Evolutionary conservation across 495 filamentous ascomycete genomes (phyloP).

Genomic region (Trypethelium eluteriae): DNA sequence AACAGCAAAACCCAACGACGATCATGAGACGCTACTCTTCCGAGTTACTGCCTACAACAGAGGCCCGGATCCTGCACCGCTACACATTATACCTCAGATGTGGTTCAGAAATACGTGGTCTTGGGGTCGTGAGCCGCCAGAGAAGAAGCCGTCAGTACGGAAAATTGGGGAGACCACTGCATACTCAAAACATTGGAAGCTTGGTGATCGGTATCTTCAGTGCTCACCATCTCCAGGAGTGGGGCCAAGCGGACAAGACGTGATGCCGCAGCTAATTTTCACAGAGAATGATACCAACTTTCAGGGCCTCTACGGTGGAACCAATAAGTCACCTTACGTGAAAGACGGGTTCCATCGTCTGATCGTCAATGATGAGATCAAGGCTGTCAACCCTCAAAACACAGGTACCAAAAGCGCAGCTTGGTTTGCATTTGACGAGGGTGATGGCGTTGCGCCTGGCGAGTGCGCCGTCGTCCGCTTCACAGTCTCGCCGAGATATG

Average conservation of each 20-base stretch:
- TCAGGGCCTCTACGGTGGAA: conserved; percentile 58
- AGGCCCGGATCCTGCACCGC: conserved; percentile 76
- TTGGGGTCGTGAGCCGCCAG: conserved; percentile 67
- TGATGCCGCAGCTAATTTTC: conserved; percentile 76
- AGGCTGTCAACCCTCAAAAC: conserved; percentile 69
- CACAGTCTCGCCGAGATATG: conserved; percentile 63
- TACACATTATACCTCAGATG: conserved; percentile 90
- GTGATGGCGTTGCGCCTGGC: conserved; percentile 73
- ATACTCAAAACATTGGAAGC: conserved; percentile 62
- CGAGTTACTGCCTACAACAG: conserved; percentile 94
- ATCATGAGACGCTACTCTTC: conserved; percentile 85
- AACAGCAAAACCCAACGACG: conserved; percentile 82
- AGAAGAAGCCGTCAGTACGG: conserved; percentile 69
- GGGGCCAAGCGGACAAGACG: conserved; percentile 66
- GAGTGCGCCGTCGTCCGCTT: conserved; percentile 95
- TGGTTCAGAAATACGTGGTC: conserved; percentile 98
- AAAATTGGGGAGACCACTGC: conserved; percentile 55
- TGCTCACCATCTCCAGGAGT: conserved; percentile 85
- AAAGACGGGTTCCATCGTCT: conserved; percentile 91
- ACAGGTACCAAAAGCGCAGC: conserved; percentile 83
- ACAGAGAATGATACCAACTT: conserved; percentile 94
- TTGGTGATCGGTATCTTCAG: conserved; percentile 77
- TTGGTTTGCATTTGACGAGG: conserved; percentile 88
- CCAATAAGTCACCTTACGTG: conserved; percentile 74
- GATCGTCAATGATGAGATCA: conserved; percentile 75